These are phyloP conservation scores for Daldinia grandis DNA, from an alignment of 495 filamentous ascomycete genomes.

Conservation along the genomic window DNA sequence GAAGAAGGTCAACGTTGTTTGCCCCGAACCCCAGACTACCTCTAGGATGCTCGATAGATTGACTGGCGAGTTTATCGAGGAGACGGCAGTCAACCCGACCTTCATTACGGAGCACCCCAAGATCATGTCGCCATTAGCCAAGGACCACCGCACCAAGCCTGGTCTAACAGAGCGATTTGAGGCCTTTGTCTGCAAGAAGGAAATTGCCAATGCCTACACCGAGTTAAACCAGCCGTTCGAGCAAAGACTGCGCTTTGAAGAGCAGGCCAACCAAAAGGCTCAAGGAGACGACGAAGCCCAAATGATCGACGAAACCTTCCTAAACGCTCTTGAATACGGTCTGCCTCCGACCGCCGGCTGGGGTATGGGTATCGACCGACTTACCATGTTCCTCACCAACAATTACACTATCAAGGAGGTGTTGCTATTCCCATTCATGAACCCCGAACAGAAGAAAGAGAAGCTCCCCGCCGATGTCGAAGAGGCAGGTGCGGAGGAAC, in stretches of 20 bases:
- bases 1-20: conserved; percentile 90
- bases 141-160: conserved; percentile 81
- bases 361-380: conserved; percentile 96
- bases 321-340: conserved; percentile 79
- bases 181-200: conserved; percentile 97
- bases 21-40: conserved; percentile 88
- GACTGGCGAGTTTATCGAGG: conserved; percentile 94
- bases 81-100: conserved; percentile 91
- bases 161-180: conserved; percentile 98
- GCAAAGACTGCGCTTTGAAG: conserved; percentile 92
- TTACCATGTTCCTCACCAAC: conserved; percentile 97
- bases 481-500: conserved; percentile 33
- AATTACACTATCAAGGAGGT: conserved; percentile 97
- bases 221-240: conserved; percentile 98
- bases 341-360: conserved; percentile 95
- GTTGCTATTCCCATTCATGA: conserved; percentile 81
- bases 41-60: conserved; percentile 98
- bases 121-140: conserved; percentile 93
- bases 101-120: conserved; percentile 76
- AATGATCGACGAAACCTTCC: conserved; percentile 92
- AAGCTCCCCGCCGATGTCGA: conserved; percentile 11
- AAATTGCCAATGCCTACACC: conserved; percentile 95
- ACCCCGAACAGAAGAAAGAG: conserved; percentile 43
- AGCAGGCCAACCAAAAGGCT: conserved; percentile 94
- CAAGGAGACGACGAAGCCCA: conserved; percentile 98